Evolutionary conservation across 331 rosid genomes (phyloP).

Genomic region (Telfairia occidentalis): DNA sequence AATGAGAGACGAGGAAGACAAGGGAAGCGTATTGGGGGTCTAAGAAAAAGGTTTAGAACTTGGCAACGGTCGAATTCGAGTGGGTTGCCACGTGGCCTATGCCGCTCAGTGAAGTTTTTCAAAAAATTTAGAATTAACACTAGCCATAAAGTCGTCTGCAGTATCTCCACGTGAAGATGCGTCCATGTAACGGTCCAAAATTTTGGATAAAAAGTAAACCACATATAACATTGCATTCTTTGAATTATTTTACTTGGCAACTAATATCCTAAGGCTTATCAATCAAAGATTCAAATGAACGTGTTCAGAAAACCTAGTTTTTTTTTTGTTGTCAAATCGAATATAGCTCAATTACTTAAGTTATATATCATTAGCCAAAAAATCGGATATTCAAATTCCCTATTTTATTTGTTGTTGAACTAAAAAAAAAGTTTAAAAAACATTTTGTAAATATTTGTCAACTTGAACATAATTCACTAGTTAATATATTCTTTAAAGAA

Average conservation of each 20-base stretch:
- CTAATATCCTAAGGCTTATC: not conserved
- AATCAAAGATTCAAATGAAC: not conserved
- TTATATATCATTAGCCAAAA: too few relatives aligned
- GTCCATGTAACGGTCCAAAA: not conserved
- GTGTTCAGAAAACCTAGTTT: not conserved
- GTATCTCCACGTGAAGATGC: not conserved
- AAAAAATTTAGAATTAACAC: conserved; percentile 9
- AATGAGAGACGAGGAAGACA: conserved; percentile 12
- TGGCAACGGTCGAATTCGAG: conserved; percentile 74
- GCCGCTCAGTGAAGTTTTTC: conserved; percentile 22
- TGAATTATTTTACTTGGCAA: not conserved
- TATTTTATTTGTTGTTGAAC: too few relatives aligned
- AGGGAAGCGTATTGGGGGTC: not conserved
- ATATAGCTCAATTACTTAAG: too few relatives aligned
- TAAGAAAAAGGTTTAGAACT: conserved; percentile 17
- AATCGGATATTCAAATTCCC: too few relatives aligned
- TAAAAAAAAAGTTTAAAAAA: too few relatives aligned
- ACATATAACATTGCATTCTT: not conserved
- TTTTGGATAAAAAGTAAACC: not conserved
- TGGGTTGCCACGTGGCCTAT: conserved; percentile 33
- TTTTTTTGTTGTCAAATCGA: too few relatives aligned
- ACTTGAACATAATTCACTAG: too few relatives aligned
- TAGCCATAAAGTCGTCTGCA: not conserved
- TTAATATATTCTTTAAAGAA: too few relatives aligned
- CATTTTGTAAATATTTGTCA: too few relatives aligned